These are phyloP conservation scores for Sporobolomyces phaffii DNA, from an alignment of 768 basidiomycete species.

Conservation along the genomic window DNA sequence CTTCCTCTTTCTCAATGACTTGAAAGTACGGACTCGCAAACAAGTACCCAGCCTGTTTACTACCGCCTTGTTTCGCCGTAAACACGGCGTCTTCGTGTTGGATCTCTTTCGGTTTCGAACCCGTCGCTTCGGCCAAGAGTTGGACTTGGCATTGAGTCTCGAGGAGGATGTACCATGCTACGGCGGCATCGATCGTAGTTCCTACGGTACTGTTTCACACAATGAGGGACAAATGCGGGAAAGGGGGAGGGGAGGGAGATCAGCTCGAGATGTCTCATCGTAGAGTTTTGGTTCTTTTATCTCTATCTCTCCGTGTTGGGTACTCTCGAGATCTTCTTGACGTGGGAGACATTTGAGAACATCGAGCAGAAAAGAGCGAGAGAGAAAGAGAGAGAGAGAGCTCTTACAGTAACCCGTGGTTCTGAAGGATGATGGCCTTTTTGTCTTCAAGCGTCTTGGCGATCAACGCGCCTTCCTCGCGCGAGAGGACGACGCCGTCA, in stretches of 20 bases:
- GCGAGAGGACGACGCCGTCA: slow-evolving; percentile 53
- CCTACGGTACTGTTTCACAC: slow-evolving; percentile 18
- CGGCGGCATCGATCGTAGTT: slow-evolving; percentile 21
- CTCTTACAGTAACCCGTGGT: slow-evolving; percentile 43
- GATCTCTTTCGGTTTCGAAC: slow-evolving; percentile 41
- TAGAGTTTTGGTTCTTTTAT: too few species aligned
- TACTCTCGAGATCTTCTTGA: too few species aligned
- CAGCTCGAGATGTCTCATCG: too few species aligned
- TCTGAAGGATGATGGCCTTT: slow-evolving; percentile 43
- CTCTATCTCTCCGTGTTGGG: too few species aligned
- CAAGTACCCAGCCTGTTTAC: slow-evolving; percentile 17
- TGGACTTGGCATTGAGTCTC: slow-evolving; percentile 54
- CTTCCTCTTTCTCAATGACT: slow-evolving; percentile 12
- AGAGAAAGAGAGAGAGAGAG: not conserved
- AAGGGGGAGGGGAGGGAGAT: too few species aligned
- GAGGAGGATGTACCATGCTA: slow-evolving; percentile 28
- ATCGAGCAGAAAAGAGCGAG: too few species aligned
- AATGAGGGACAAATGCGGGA: too few species aligned
- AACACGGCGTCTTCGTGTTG: slow-evolving; percentile 41
- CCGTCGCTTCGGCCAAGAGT: slow-evolving; percentile 50
- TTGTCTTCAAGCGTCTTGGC: slow-evolving; percentile 44
- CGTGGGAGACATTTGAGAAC: too few species aligned
- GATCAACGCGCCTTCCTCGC: slow-evolving; percentile 52
- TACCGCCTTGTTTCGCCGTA: slow-evolving; percentile 26
- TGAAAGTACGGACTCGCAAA: slow-evolving; percentile 21